A percentile compares a stretch with the other conserved stretches of the same genome.
Conservation (phyloP, 306 rosid genomes). For the Rosa persica region DNA sequence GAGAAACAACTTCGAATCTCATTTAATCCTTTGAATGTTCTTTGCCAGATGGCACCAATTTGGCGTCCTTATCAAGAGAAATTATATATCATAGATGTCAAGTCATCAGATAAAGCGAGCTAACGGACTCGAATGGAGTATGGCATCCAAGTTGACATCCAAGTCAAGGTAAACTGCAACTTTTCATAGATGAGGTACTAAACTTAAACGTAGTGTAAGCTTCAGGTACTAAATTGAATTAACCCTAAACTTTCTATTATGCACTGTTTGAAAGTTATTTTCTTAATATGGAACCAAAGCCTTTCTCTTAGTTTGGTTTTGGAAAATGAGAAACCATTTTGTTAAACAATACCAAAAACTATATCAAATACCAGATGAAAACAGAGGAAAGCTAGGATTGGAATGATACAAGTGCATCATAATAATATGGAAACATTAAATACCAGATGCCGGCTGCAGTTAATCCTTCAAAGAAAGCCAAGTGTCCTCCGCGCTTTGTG, state of each 20-base stretch:
- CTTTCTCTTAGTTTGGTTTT: neutral
- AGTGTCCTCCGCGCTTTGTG: conserved; percentile 73
- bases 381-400: neutral
- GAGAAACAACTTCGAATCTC: neutral
- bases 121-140: neutral
- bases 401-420: neutral
- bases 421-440: neutral
- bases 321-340: neutral
- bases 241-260: neutral
- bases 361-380: neutral
- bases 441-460: conserved; percentile 81
- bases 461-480: conserved; percentile 85
- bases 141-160: neutral
- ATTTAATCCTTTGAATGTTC: neutral
- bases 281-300: neutral
- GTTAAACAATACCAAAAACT: neutral
- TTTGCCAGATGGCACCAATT: neutral
- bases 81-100: neutral
- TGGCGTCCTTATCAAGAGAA: too few relatives aligned
- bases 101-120: neutral
- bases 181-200: neutral
- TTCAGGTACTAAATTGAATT: neutral
- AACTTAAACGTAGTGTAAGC: neutral
- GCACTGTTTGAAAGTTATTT: neutral
- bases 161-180: neutral